Conservation (phyloP, 148 eudicot species). For the Dianthus caryophyllus region DNA sequence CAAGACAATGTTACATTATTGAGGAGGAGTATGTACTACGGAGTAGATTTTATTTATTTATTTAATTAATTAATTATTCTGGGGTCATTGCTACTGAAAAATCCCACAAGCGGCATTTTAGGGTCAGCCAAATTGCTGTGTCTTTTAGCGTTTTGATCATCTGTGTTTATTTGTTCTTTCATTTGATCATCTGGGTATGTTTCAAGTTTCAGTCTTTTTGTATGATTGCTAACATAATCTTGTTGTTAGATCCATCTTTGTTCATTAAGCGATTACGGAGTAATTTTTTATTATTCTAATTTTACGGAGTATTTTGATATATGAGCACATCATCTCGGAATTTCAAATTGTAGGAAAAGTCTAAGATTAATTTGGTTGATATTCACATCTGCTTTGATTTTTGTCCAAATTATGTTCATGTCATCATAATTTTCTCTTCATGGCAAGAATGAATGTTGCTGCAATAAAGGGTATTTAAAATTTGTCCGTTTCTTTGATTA, state of each 20-base stretch:
- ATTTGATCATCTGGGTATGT: constrained; percentile 23
- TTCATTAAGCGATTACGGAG: not conserved
- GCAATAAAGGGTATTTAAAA: not conserved
- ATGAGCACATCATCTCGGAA: too few species aligned
- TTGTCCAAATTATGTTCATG: constrained; percentile 14
- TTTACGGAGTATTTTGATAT: too few species aligned
- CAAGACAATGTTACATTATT: constrained; percentile 6
- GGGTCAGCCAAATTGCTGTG: constrained; percentile 14
- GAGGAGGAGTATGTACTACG: not conserved
- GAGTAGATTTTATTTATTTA: not conserved
- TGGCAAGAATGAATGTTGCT: not conserved
- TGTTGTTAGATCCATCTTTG: constrained; percentile 10
- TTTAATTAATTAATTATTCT: not conserved
- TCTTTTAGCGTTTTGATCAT: constrained; percentile 9
- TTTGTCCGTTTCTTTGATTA: constrained; percentile 3
- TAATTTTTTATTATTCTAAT: too few species aligned
- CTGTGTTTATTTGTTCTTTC: constrained; percentile 22
- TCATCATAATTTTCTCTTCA: too few species aligned
- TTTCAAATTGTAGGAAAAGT: too few species aligned
- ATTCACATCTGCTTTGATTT: constrained; percentile 1
- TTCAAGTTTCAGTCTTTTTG: constrained; percentile 9
- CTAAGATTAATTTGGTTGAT: not conserved
- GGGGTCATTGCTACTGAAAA: constrained; percentile 7
- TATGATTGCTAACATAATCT: not conserved
- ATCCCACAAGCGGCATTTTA: not conserved